phyloP scores from a whole-genome alignment of 2,329 filamentous ascomycete species.

The Aureobasidium uvarum region DNA sequence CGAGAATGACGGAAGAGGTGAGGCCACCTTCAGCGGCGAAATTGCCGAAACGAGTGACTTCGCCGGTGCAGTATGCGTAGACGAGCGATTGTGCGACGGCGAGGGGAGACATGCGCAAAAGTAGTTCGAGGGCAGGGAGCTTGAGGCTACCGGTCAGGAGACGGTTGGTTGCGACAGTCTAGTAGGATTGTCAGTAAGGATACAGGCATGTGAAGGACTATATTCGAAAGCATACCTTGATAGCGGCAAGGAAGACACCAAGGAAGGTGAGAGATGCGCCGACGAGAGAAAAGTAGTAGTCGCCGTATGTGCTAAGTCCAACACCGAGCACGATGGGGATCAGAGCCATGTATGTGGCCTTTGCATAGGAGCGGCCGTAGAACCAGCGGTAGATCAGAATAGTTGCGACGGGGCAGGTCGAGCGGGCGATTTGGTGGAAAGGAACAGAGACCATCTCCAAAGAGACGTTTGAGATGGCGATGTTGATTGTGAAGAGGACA shows the following conservation, averaged over 20 bases:
- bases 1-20: slow-evolving; percentile 30
- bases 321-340: slow-evolving; percentile 61
- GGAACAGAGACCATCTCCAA: slow-evolving; percentile 62
- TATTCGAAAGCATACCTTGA: slow-evolving; percentile 42
- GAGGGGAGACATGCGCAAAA: slow-evolving; percentile 62
- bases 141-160: slow-evolving; percentile 62
- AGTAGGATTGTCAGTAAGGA: background rate
- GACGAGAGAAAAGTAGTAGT: slow-evolving; percentile 60
- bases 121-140: slow-evolving; percentile 59
- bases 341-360: slow-evolving; percentile 58
- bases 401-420: slow-evolving; percentile 61
- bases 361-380: slow-evolving; percentile 56
- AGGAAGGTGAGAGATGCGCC: slow-evolving; percentile 45
- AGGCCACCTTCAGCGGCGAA: slow-evolving; percentile 33
- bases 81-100: slow-evolving; percentile 57
- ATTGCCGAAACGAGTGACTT: slow-evolving; percentile 38
- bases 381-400: slow-evolving; percentile 60
- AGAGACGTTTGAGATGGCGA: slow-evolving; percentile 64
- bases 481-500: slow-evolving; percentile 61
- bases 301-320: slow-evolving; percentile 59
- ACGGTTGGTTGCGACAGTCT: slow-evolving; percentile 62
- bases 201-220: background rate
- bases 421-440: slow-evolving; percentile 64
- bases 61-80: slow-evolving; percentile 55
- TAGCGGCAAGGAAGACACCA: slow-evolving; percentile 41